phyloP scores from a whole-genome alignment of 2,329 filamentous ascomycete species.

The Fusarium illudens region DNA sequence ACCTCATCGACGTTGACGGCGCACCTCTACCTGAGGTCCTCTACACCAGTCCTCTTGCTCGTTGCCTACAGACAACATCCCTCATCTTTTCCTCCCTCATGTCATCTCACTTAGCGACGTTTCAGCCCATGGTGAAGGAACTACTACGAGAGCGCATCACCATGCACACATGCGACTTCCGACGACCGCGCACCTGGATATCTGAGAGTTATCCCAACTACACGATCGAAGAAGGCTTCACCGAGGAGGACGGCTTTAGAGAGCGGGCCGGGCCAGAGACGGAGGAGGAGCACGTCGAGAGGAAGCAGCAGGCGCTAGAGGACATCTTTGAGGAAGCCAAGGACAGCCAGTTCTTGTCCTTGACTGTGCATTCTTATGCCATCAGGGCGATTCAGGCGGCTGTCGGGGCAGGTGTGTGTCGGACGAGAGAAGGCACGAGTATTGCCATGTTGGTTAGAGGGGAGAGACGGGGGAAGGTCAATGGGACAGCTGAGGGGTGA shows the following conservation, averaged over 20 bases:
- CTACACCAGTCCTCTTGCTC: slow-evolving; percentile 66
- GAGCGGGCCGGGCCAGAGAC: slow-evolving; percentile 58
- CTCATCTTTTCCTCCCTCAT: slow-evolving; percentile 58
- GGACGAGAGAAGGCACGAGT: slow-evolving; percentile 59
- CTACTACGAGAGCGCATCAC: slow-evolving; percentile 66
- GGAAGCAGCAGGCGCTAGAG: slow-evolving; percentile 55
- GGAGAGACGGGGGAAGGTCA: slow-evolving; percentile 21
- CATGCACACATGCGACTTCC: slow-evolving; percentile 68
- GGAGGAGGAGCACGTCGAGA: slow-evolving; percentile 54
- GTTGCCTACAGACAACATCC: slow-evolving; percentile 65
- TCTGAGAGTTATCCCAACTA: slow-evolving; percentile 58
- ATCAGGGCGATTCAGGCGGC: slow-evolving; percentile 53
- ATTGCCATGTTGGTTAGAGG: slow-evolving; percentile 65
- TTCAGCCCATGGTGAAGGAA: slow-evolving; percentile 65
- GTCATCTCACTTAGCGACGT: slow-evolving; percentile 48
- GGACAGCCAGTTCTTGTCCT: slow-evolving; percentile 54
- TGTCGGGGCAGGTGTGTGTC: slow-evolving; percentile 55
- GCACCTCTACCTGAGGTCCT: slow-evolving; percentile 62
- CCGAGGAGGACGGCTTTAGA: slow-evolving; percentile 65
- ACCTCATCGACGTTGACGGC: slow-evolving; percentile 53
- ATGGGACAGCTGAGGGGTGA: background rate
- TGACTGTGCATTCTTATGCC: slow-evolving; percentile 60
- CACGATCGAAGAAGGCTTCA: slow-evolving; percentile 61
- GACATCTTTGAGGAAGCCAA: slow-evolving; percentile 54
- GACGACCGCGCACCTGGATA: slow-evolving; percentile 59